These are phyloP conservation scores for Ophiostoma tasmaniense DNA, from an alignment of 2,329 filamentous ascomycete species.

Conservation along the genomic window DNA sequence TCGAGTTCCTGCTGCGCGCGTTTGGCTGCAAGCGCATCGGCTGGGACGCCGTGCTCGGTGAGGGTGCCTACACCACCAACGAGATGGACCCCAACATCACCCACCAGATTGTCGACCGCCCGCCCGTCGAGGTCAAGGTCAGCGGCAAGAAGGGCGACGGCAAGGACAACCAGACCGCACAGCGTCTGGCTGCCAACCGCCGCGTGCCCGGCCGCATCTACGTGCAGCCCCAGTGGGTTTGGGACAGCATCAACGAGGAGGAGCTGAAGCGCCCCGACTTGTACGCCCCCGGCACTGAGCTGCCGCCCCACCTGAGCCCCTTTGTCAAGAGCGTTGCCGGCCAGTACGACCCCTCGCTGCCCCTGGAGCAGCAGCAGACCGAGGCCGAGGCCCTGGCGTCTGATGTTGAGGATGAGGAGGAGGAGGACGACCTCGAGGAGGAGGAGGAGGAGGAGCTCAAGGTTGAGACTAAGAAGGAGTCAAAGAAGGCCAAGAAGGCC, in stretches of 20 bases:
- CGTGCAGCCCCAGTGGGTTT: constrained; percentile 95
- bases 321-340: constrained; percentile 85
- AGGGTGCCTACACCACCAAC: constrained; percentile 84
- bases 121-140: constrained; percentile 55
- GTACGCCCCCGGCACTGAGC: constrained; percentile 79
- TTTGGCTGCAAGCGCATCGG: constrained; percentile 95
- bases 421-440: constrained; percentile 34
- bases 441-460: constrained; percentile 30
- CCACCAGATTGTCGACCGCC: constrained; percentile 91
- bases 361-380: constrained; percentile 78
- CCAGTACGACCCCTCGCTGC: constrained; percentile 81
- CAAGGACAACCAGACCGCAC: constrained; percentile 54
- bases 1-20: constrained; percentile 87
- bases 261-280: constrained; percentile 78
- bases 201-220: constrained; percentile 88
- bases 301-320: constrained; percentile 91
- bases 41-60: constrained; percentile 86
- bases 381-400: constrained; percentile 74
- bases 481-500: constrained; percentile 30
- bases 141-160: constrained; percentile 37
- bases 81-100: constrained; percentile 85
- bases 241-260: constrained; percentile 91
- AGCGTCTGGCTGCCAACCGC: constrained; percentile 52
- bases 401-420: constrained; percentile 42
- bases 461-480: constrained; percentile 19